Percentiles rank a stretch among this genome's conserved stretches.
Evolutionary conservation across 2,329 filamentous ascomycete genomes (phyloP).

Genomic region (Dendrostoma leiphaemia): DNA sequence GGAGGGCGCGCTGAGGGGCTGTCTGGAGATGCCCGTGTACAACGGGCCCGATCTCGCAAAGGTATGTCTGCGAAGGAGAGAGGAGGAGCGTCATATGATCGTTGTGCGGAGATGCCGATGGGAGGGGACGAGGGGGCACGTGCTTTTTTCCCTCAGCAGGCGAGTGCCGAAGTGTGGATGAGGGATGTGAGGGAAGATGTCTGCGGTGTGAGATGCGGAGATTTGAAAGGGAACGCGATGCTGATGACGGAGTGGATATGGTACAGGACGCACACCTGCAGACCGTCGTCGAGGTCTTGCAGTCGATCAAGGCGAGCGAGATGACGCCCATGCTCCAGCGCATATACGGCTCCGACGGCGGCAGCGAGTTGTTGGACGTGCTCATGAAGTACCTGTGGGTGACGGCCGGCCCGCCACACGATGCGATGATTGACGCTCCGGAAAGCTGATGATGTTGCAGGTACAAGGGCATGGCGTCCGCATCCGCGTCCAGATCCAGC

Average conservation of each 20-base stretch:
- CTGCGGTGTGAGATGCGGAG: slow-evolving; percentile 5
- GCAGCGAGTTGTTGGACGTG: slow-evolving; percentile 82
- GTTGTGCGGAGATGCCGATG: not conserved
- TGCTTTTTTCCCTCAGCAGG: slow-evolving; percentile 17
- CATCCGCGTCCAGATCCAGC: slow-evolving; percentile 36
- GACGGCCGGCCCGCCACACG: not conserved
- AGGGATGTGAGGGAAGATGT: slow-evolving; percentile 1
- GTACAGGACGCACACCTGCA: slow-evolving; percentile 78
- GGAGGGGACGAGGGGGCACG: not conserved
- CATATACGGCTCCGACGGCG: slow-evolving; percentile 75
- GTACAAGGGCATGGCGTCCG: slow-evolving; percentile 80
- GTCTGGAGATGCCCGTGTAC: slow-evolving; percentile 82
- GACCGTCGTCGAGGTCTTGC: slow-evolving; percentile 87
- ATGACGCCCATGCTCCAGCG: slow-evolving; percentile 86
- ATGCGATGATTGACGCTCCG: not conserved
- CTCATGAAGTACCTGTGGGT: slow-evolving; percentile 96
- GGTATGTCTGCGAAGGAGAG: slow-evolving; percentile 35
- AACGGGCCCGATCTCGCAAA: slow-evolving; percentile 57
- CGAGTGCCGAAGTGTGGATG: not conserved
- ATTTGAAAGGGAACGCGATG: slow-evolving; percentile 1
- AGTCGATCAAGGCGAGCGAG: slow-evolving; percentile 93
- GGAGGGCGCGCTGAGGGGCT: slow-evolving; percentile 81
- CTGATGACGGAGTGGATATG: slow-evolving; percentile 19
- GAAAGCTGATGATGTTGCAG: slow-evolving; percentile 39
- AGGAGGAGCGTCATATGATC: not conserved